Conservation (phyloP, 202 grass and related monocot species). For the Carex arenaria region DNA sequence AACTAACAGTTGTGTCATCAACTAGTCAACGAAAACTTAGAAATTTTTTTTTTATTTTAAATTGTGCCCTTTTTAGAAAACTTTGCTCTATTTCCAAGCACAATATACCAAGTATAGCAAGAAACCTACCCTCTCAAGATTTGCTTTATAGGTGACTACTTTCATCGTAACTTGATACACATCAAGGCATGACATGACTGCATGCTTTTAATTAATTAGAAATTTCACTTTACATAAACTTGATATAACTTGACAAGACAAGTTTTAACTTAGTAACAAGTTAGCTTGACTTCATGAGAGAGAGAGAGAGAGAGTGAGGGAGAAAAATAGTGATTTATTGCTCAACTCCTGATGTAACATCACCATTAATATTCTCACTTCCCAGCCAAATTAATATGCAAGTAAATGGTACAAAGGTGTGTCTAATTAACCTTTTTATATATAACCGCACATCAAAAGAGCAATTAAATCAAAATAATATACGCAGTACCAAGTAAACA, state of each 20-base stretch:
- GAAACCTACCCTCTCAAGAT: conserved; percentile 3
- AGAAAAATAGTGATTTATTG: not conserved
- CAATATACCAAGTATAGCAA: conserved; percentile 11
- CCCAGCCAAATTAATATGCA: too few relatives aligned
- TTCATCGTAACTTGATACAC: conserved; percentile 17
- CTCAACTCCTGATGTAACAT: conserved; percentile 21
- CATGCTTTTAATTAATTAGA: conserved; percentile 1
- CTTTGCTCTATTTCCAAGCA: conserved; percentile 7
- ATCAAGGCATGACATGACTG: conserved; percentile 18
- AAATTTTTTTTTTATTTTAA: not conserved
- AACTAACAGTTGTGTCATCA: conserved; percentile 18
- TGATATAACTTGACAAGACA: conserved; percentile 20
- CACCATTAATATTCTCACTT: conserved; percentile 15
- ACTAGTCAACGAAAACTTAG: not conserved
- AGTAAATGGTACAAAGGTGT: not conserved
- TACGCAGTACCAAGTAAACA: not conserved
- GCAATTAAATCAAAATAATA: not conserved
- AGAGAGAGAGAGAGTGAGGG: too few relatives aligned
- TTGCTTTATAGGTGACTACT: conserved; percentile 7
- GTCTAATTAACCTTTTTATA: not conserved
- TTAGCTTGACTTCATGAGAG: not conserved
- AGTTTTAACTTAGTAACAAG: conserved; percentile 25
- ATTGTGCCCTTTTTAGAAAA: not conserved
- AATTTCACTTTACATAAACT: conserved; percentile 3
- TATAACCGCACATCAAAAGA: not conserved